Percentiles rank a stretch among this genome's conserved stretches.
These are phyloP conservation scores for Exophiala oligosperma DNA, from an alignment of 2,329 filamentous ascomycete species.

Conservation along the genomic window DNA sequence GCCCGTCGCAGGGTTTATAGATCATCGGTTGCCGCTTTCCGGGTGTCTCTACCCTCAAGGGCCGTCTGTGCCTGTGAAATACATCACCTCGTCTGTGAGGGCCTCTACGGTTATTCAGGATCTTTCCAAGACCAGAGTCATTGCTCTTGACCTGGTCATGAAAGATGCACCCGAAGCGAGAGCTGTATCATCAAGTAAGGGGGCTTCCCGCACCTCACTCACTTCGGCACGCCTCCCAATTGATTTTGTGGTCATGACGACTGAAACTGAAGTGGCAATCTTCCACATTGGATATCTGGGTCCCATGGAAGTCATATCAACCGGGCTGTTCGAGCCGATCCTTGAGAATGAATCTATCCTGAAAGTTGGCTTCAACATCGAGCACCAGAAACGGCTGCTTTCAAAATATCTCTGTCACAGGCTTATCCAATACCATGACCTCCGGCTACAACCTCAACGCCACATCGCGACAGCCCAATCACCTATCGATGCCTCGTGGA, in stretches of 20 bases:
- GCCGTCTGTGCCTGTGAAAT: slow-evolving; percentile 10
- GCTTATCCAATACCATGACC: background rate
- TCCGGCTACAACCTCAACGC: background rate
- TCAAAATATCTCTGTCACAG: slow-evolving; percentile 4
- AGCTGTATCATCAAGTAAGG: background rate
- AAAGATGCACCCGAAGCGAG: background rate
- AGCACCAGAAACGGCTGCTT: slow-evolving; percentile 5
- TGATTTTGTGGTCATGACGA: slow-evolving; percentile 16
- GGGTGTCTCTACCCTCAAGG: slow-evolving; percentile 12
- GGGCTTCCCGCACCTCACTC: background rate
- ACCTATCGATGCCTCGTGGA: slow-evolving; percentile 8
- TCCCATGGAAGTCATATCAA: background rate
- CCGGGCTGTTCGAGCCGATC: slow-evolving; percentile 1
- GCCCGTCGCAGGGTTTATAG: no score
- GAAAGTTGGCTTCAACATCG: slow-evolving; percentile 19
- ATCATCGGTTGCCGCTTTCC: slow-evolving; percentile 4
- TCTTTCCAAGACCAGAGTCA: slow-evolving; percentile 4
- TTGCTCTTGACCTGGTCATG: slow-evolving; percentile 12
- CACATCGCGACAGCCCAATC: background rate
- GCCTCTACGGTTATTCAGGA: slow-evolving; percentile 5
- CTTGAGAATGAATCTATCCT: slow-evolving; percentile 14
- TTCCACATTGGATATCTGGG: slow-evolving; percentile 10
- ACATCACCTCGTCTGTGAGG: background rate
- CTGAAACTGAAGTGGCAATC: slow-evolving; percentile 13
- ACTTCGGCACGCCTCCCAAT: background rate